phyloP scores from a whole-genome alignment of 805 yeast species.

The Cyberlindnera mrakii region DNA sequence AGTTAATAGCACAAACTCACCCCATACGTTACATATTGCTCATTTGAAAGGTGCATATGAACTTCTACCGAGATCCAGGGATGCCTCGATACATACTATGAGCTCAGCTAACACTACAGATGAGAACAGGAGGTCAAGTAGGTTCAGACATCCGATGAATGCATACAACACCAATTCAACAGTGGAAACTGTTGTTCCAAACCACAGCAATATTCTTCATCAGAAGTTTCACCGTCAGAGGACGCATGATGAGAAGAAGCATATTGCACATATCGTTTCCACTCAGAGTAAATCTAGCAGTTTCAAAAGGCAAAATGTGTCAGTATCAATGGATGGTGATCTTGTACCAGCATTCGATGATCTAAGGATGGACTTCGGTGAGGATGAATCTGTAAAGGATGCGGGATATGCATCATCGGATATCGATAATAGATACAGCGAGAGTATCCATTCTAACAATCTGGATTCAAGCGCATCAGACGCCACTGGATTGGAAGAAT shows the following conservation, averaged over 20 bases:
- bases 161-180: slow-evolving; percentile 12
- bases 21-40: slow-evolving; percentile 1
- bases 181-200: slow-evolving; percentile 17
- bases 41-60: neutral
- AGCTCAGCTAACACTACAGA: slow-evolving; percentile 1
- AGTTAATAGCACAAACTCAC: neutral
- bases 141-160: slow-evolving; percentile 19
- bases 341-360: slow-evolving; percentile 21
- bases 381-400: slow-evolving; percentile 1
- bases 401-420: neutral
- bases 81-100: slow-evolving; percentile 8
- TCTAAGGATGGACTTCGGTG: slow-evolving; percentile 18
- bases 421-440: neutral
- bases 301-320: slow-evolving; percentile 1
- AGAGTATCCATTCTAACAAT: neutral
- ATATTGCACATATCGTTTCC: no score
- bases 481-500: no score
- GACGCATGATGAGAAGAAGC: neutral
- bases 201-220: slow-evolving; percentile 10
- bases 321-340: slow-evolving; percentile 18
- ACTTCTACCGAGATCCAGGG: slow-evolving; percentile 8
- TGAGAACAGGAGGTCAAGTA: neutral
- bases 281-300: neutral
- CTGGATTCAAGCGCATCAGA: neutral
- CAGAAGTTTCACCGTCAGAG: slow-evolving; percentile 13